Evolutionary conservation across 805 yeast genomes (phyloP), one percentile per base, ranked within the genome.

Genomic region (Metschnikowia peoriensis): DNA sequence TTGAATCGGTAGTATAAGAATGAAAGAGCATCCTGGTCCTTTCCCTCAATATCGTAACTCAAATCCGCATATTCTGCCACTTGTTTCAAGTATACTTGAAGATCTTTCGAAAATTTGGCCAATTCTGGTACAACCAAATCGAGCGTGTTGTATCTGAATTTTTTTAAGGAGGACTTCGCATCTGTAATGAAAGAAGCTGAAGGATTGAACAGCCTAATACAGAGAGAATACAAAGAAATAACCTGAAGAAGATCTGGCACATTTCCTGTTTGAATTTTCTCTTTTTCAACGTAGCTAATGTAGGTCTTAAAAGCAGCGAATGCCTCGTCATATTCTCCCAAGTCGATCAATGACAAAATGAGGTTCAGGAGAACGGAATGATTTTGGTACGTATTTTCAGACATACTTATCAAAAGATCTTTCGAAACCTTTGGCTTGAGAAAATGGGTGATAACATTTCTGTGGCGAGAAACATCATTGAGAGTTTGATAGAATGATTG

Each of bases 281-380:
- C 75, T 40, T 66, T 69, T 15, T 67, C 65, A 9, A 69, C 52
- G 55, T 75, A 75, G 17, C 61, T 55, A 7, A 63, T 57, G 53
- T 66, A 75, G 0, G 78, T 73, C 35, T 67, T 68, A 51, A 74
- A 68, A 0, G 77, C 77, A 8, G 76, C 76, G 47, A 70, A 62
- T 0, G 79, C 79, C 54, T 75, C 79, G 51, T 75, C 79, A 53
- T 65, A 70, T 52, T 75, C 77, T 8, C 63, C 58, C 46, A 66
- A 56, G 15, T 70, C 71, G 16, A 73, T 56, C 43, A 73, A 63
- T 1, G 68, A 59, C 43, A 65, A 60, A 28, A 75, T 67, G 41
- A 68, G 64, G 48, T 65, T 66, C 10, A 65, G 56, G 28, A 73
- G 61, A n/a, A 75, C 67, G 1, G 60, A 52, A 47, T 67, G 69